A percentile compares a stretch with the other conserved stretches of the same genome.
Conservation (phyloP, 2,329 filamentous ascomycete genomes). For the Colletotrichum cordylinicola region DNA sequence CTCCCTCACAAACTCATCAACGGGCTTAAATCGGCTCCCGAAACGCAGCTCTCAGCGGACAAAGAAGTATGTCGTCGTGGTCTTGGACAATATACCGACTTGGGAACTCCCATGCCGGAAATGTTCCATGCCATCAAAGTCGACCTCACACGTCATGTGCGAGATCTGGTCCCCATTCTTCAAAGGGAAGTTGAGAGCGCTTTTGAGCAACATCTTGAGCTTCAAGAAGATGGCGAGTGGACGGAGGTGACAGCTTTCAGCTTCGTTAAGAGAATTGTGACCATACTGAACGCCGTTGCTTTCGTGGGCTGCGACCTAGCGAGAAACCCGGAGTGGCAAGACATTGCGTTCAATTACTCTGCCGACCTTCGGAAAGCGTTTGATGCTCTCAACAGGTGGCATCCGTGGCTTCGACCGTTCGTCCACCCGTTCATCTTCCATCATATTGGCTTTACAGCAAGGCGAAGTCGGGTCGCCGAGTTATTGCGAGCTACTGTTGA, state of each 20-base stretch:
- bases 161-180: neutral
- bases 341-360: neutral
- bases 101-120: neutral
- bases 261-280: neutral
- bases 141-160: neutral
- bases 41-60: neutral
- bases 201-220: neutral
- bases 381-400: neutral
- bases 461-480: neutral
- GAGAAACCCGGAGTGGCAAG: neutral
- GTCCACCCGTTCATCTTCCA: neutral
- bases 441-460: neutral
- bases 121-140: constrained; percentile 2
- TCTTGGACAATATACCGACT: neutral
- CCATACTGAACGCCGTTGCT: neutral
- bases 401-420: neutral
- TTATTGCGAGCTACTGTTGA: neutral
- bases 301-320: neutral
- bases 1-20: neutral
- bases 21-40: neutral
- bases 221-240: neutral
- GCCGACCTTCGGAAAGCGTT: neutral
- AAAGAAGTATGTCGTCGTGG: constrained; percentile 9
- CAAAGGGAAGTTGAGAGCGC: neutral
- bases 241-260: neutral